Percentiles rank a stretch among this genome's conserved stretches.
Evolutionary conservation across 148 eudicot species (phyloP).

Genomic region (Limonium bicolor): DNA sequence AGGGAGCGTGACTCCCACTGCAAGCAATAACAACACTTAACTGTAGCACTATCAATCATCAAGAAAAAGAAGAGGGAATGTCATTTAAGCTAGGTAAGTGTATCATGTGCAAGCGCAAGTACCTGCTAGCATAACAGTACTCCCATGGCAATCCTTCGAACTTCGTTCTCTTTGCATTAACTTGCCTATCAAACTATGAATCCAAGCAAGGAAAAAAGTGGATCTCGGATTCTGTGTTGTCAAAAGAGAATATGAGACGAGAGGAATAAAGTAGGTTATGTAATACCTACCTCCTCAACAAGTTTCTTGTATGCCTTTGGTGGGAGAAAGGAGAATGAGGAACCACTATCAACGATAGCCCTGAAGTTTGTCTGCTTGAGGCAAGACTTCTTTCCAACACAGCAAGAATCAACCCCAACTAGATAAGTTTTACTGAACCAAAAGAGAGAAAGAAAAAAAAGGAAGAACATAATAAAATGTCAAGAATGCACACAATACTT

Average conservation of each 20-base stretch:
- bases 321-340: conserved; percentile 74
- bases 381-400: conserved; percentile 59
- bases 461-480: background rate
- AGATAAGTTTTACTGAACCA: conserved; percentile 47
- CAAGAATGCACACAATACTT: conserved; percentile 1
- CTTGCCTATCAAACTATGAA: conserved; percentile 65
- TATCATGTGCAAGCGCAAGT: conserved; percentile 1
- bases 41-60: too few species aligned
- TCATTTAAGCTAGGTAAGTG: too few species aligned
- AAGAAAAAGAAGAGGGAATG: too few species aligned
- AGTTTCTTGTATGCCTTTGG: conserved; percentile 35
- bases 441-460: conserved; percentile 5
- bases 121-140: conserved; percentile 81
- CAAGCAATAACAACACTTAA: too few species aligned
- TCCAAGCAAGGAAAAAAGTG: conserved; percentile 6
- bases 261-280: background rate
- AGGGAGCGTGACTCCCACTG: too few species aligned
- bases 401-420: conserved; percentile 61
- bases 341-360: conserved; percentile 81
- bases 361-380: conserved; percentile 51
- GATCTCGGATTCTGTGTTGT: background rate
- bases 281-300: conserved; percentile 60
- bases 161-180: conserved; percentile 39
- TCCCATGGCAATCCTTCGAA: conserved; percentile 62
- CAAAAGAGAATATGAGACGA: background rate